Conservation (phyloP, 345 rosid species). For the Microcos paniculata region DNA sequence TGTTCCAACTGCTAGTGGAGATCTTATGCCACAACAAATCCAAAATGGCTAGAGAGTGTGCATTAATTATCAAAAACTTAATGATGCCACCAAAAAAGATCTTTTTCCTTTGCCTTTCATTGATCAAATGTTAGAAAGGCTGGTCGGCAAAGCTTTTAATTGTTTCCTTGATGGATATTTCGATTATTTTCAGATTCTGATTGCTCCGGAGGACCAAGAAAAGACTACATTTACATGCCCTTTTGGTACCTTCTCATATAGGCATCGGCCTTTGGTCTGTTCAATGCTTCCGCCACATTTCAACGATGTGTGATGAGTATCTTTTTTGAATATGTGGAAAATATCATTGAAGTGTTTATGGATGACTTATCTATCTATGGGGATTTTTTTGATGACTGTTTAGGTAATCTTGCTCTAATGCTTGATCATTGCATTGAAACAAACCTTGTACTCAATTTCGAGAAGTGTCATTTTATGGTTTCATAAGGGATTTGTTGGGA, state of each 20-base stretch:
- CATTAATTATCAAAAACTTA: no score
- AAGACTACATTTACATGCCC: neutral
- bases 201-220: no score
- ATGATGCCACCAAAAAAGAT: no score
- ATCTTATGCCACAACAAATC: no score
- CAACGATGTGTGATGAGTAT: neutral
- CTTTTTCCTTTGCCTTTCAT: no score
- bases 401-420: neutral
- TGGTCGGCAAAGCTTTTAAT: neutral
- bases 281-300: neutral
- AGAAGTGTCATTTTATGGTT: neutral
- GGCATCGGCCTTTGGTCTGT: neutral
- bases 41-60: no score
- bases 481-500: neutral
- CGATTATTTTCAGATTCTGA: no score
- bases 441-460: no score
- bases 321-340: neutral
- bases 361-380: neutral
- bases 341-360: neutral
- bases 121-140: no score
- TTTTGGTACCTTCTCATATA: neutral
- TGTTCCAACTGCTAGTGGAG: neutral
- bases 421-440: neutral
- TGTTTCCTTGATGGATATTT: neutral
- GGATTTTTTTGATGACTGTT: neutral